A percentile compares a stretch with the other conserved stretches of the same genome.
These are phyloP conservation scores for Ustilago curta DNA, from an alignment of 1,284 basidiomycete species.

Conservation along the genomic window DNA sequence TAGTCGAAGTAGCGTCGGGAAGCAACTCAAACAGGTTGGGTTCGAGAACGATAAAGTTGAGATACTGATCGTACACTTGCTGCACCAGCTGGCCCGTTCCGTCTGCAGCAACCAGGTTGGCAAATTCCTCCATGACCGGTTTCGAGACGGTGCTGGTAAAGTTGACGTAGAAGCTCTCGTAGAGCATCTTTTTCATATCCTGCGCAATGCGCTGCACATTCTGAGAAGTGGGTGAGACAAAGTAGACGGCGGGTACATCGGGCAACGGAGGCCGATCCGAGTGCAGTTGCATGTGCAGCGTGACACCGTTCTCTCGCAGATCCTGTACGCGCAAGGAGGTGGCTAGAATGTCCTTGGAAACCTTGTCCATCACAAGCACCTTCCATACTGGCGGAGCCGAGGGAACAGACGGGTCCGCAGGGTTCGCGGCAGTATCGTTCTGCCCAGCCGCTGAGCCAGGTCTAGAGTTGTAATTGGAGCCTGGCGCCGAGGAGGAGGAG, in stretches of 20 bases:
- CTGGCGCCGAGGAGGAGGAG: slow-evolving; percentile 37
- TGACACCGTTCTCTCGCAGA: slow-evolving; percentile 93
- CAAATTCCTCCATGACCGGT: slow-evolving; percentile 91
- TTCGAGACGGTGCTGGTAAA: slow-evolving; percentile 92
- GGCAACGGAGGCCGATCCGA: slow-evolving; percentile 86
- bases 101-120: slow-evolving; percentile 84
- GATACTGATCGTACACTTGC: slow-evolving; percentile 77
- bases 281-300: slow-evolving; percentile 94
- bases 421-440: slow-evolving; percentile 6
- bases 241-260: slow-evolving; percentile 97
- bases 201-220: slow-evolving; percentile 79
- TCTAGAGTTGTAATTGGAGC: slow-evolving; percentile 43
- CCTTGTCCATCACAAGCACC: slow-evolving; percentile 91
- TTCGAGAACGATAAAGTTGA: slow-evolving; percentile 95
- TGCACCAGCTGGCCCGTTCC: slow-evolving; percentile 78
- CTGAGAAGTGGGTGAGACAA: slow-evolving; percentile 87
- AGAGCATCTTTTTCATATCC: slow-evolving; percentile 83
- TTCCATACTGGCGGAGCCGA: slow-evolving; percentile 90
- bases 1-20: slow-evolving; percentile 70
- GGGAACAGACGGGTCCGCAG: slow-evolving; percentile 32
- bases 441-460: slow-evolving; percentile 41
- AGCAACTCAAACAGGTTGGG: slow-evolving; percentile 93
- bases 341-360: slow-evolving; percentile 94
- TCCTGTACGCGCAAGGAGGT: slow-evolving; percentile 96
- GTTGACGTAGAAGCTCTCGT: slow-evolving; percentile 93